Evolutionary conservation across 1,139 yeast genomes (phyloP), one percentile per base, ranked within the genome.

Genomic region (Sugiyamaella novakii): DNA sequence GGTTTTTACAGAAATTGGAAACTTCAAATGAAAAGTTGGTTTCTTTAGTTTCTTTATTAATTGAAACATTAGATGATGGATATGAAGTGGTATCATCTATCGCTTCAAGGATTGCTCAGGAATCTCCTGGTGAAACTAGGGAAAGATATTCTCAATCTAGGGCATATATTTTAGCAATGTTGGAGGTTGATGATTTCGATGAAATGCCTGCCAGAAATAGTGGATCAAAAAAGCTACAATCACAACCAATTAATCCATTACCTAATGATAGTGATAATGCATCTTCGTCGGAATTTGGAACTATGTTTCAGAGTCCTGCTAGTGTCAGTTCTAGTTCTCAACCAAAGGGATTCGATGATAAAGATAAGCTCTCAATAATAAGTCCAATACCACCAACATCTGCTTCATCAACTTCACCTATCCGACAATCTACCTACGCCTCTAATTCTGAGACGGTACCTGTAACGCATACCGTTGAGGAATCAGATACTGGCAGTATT

Each of bases 1-100:
- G 51, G 6, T 44, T 48, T 29, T 39, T 48, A 8, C 51, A 48
- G 34, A 43, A 44, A 21, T 27, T 48, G 12, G 51, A 48, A 18
- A 27, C 36, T n/a, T 38, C 49, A 18, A 48, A 48, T 24, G 51
- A 48, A 33, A 43, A 39, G 15, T 44, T 48, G 18, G 35, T 48
- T 12, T 33, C 39, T n/a, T 24, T 48, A 11, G 31, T 48, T 8
- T 34, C 49, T 12, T n/a, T 48, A 7, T 4, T 48, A 27, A 35
- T 31, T 14, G 49, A 43, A 6, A 8, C 17, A n/a, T 11, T 40
- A 6, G 44, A 39, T 18, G 30, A 40, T 12, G 48, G 44, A 7
- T 27, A 47, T 15, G 40, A 29, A 5, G 15, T 47, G 12, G 29
- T 47, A 11, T 14, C 30, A 2, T 19, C 36, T 2, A 22, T 27